Base-by-base conservation (phyloP, 768 basidiomycete genomes). In the Heimioporus sp. region DNA sequence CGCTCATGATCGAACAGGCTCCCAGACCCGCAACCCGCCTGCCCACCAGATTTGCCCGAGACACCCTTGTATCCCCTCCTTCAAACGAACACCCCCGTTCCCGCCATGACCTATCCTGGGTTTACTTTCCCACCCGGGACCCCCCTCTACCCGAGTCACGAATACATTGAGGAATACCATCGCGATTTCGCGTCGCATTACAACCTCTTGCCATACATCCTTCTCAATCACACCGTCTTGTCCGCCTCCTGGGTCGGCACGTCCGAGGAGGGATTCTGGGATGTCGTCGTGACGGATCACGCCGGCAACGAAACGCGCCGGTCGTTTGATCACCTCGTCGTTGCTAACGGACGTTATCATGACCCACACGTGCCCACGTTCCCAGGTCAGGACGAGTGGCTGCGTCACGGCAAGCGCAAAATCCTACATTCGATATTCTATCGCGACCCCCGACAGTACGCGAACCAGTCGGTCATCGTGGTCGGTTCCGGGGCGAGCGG, bases 291-390 rank as follows among this genome's bases (percentile, higher is more conserved):
- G 6, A 55, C 54, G 2, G 58, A 61, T 35, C 42, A 53, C 10
- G 34, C 57, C n/a, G 67, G 67, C 32, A 44, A 39, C 24, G 51
- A 60, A 35, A 61, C 45, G 10, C 58, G 61, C 5, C 61, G 57
- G n/a, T 51, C 48, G 3, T 79, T 78, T 58, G 76, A 83, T 54
- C 83, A 84, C 59, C 68, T 85, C 21, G 67, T 84, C 28, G 74
- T 81, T 31, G 80, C 80, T 19, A 75, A 67, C n/a, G 83, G 83
- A 5, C 79, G 79, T 52, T 77, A 82, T 51, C 81, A 80, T 54
- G 69, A 76, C 50, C 81, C 83, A 3, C 68, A 69, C 21, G 67
- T 74, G 2, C 76, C 75, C 6, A 54, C 57, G 6, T 82, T 78
- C 68, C 62, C 59, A 11, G 82, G 82, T 2, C 72, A 78, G 47